phyloP scores from a whole-genome alignment of 352 stramenopile genomes.

The Saprolegnia parasitica region DNA sequence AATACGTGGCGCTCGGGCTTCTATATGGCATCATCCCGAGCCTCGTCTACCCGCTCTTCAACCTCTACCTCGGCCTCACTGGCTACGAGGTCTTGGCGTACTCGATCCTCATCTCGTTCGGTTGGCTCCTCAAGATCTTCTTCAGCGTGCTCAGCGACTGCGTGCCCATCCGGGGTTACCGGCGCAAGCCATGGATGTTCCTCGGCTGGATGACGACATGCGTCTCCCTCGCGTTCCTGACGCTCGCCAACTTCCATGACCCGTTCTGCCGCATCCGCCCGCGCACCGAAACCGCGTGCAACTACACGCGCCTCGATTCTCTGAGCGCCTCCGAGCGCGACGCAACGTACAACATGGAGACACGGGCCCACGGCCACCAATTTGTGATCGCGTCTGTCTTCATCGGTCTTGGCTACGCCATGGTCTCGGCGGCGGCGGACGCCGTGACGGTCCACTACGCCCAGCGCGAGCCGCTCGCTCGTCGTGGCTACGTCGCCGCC shows the following conservation, averaged over 20 bases:
- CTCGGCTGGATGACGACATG: slow-evolving; percentile 9
- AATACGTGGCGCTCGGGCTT: slow-evolving; percentile 16
- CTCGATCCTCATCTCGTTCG: not conserved
- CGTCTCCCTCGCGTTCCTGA: not conserved
- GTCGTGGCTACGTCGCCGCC: slow-evolving; percentile 41
- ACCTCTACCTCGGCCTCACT: slow-evolving; percentile 11
- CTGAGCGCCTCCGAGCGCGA: not conserved
- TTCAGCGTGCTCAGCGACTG: slow-evolving; percentile 26
- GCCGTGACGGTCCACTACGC: slow-evolving; percentile 52
- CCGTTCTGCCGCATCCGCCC: not conserved
- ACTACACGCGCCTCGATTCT: not conserved
- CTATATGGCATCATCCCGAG: not conserved
- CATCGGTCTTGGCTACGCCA: slow-evolving; percentile 37
- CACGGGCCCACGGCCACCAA: slow-evolving; percentile 9
- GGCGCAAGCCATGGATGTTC: slow-evolving; percentile 27
- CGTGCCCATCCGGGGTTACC: slow-evolving; percentile 19
- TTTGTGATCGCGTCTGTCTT: slow-evolving; percentile 43
- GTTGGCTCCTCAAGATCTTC: slow-evolving; percentile 16
- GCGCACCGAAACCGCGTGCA: not conserved
- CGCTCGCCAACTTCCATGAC: not conserved
- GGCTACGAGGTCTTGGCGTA: not conserved
- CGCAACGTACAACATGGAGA: not conserved
- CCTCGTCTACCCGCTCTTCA: slow-evolving; percentile 4
- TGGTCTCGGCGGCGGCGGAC: slow-evolving; percentile 42
- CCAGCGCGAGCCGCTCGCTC: slow-evolving; percentile 43